phyloP scores from a whole-genome alignment of 2,329 filamentous ascomycete genomes.

The Lachnellula hyalina region DNA sequence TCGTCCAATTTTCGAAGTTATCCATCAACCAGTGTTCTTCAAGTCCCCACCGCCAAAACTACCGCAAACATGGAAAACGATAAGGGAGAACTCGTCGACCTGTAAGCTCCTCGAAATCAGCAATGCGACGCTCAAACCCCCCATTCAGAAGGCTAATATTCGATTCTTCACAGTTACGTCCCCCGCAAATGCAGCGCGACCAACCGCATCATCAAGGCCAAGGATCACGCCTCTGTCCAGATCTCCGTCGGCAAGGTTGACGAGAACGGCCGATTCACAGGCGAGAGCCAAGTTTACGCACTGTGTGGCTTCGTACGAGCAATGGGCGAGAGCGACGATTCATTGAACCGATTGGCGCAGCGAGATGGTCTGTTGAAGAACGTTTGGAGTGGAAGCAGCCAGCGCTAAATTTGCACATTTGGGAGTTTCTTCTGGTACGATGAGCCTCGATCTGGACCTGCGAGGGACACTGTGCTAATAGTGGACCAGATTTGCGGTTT shows the following conservation, averaged over 20 bases:
- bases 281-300: conserved; percentile 96
- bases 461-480: conserved; percentile 16
- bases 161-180: conserved; percentile 66
- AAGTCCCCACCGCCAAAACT: conserved; percentile 27
- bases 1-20: conserved; percentile 6
- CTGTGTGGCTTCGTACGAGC: conserved; percentile 96
- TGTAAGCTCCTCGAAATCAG: conserved; percentile 53
- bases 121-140: conserved; percentile 6
- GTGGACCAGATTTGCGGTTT: conserved; percentile 24
- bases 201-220: conserved; percentile 99
- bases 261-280: conserved; percentile 90
- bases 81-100: conserved; percentile 98
- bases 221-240: conserved; percentile 98
- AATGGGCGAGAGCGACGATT: conserved; percentile 97
- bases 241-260: conserved; percentile 97
- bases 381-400: conserved; percentile 70
- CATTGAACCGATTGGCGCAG: conserved; percentile 92
- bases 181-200: conserved; percentile 98
- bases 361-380: conserved; percentile 94
- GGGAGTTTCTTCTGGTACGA: conserved; percentile 28
- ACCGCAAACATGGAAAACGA: conserved; percentile 95
- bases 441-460: neutral
- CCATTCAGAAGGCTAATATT: conserved; percentile 5
- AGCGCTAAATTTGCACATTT: conserved; percentile 31
- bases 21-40: conserved; percentile 7